Evolutionary conservation across 2,329 filamentous ascomycete genomes (phyloP).

Genomic region (Aspergillus sp.): DNA sequence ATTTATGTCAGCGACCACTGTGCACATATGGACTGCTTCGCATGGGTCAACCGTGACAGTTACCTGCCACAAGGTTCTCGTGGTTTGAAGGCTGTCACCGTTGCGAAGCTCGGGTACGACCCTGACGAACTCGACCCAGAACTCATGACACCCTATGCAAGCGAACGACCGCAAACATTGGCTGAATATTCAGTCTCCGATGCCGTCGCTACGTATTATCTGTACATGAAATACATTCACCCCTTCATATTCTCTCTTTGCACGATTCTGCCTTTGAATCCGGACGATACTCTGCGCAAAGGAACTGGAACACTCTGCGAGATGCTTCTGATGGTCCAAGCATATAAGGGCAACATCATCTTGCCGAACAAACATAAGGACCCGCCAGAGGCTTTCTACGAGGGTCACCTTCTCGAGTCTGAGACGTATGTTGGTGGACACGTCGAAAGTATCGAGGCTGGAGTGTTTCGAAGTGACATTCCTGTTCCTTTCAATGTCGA

Average conservation of each 20-base stretch:
- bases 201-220: constrained; percentile 95
- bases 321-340: constrained; percentile 99
- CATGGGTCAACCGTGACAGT: constrained; percentile 98
- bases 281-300: constrained; percentile 90
- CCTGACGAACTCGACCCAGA: constrained; percentile 97
- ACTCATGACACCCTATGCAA: constrained; percentile 87
- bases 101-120: constrained; percentile 96
- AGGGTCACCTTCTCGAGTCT: constrained; percentile 91
- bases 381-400: constrained; percentile 90
- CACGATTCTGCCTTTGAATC: constrained; percentile 89
- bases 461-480: constrained; percentile 94
- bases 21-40: constrained; percentile 98
- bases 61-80: constrained; percentile 96
- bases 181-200: constrained; percentile 99
- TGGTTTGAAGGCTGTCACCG: constrained; percentile 95
- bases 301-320: constrained; percentile 98
- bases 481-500: constrained; percentile 94
- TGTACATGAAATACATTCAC: constrained; percentile 99
- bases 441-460: constrained; percentile 98
- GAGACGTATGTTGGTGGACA: constrained; percentile 98
- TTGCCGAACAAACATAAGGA: constrained; percentile 94
- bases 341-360: constrained; percentile 87
- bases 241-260: constrained; percentile 99
- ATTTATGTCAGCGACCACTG: constrained; percentile 96
- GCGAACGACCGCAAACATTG: constrained; percentile 85